A percentile compares a stretch with the other conserved stretches of the same genome.
These are phyloP conservation scores for Candolleomyces efflorescens DNA, from an alignment of 768 basidiomycete species.

Conservation along the genomic window DNA sequence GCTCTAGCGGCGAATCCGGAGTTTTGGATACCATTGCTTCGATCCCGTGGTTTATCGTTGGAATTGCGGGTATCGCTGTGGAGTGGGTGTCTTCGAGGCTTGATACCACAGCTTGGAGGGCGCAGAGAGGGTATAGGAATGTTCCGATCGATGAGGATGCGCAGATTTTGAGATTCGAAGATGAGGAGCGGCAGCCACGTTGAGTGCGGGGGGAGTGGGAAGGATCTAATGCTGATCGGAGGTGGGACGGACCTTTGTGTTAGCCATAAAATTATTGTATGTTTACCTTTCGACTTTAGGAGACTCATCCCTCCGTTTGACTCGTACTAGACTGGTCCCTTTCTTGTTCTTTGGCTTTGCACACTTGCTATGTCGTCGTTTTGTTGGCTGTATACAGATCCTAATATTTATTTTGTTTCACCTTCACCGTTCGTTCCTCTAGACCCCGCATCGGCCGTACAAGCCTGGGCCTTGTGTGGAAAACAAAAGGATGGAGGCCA, in stretches of 20 bases:
- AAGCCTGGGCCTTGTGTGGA: neutral
- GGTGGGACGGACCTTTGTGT: neutral
- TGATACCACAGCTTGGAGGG: slow-evolving; percentile 38
- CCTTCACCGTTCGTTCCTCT: neutral
- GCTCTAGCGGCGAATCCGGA: slow-evolving; percentile 37
- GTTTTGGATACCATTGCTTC: slow-evolving; percentile 73
- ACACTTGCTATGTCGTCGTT: no score
- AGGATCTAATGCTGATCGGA: neutral
- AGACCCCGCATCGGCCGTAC: neutral
- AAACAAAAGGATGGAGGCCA: neutral
- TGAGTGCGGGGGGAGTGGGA: neutral
- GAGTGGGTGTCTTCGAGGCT: slow-evolving; percentile 54
- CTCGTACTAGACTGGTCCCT: neutral
- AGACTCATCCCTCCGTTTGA: neutral
- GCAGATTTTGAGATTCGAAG: slow-evolving; percentile 80
- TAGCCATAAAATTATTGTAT: slow-evolving; percentile 4
- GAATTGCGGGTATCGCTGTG: slow-evolving; percentile 68
- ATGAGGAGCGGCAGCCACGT: slow-evolving; percentile 47
- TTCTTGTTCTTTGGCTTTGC: neutral
- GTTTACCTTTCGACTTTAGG: neutral
- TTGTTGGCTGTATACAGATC: neutral
- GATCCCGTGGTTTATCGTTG: slow-evolving; percentile 87
- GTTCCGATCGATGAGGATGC: slow-evolving; percentile 86
- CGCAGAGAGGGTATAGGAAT: slow-evolving; percentile 68
- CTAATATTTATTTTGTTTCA: neutral